Evolutionary conservation across 1,284 basidiomycete genomes (phyloP).

Genomic region (Thelephora terrestris): DNA sequence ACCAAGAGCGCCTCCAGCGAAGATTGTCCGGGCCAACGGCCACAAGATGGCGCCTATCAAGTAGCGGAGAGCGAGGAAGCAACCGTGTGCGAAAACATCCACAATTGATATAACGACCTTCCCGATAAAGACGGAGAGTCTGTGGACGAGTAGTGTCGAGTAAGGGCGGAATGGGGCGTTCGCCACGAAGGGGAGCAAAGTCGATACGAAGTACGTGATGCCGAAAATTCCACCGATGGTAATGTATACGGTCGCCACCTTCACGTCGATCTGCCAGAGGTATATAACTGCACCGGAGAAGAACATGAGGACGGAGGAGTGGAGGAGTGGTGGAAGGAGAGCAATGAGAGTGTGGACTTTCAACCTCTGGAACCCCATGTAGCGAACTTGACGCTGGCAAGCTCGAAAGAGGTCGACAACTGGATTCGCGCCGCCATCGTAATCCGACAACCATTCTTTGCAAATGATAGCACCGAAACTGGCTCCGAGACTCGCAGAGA

Average conservation of each 20-base stretch:
- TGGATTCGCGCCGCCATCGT: not conserved
- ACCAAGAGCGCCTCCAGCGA: too few relatives aligned
- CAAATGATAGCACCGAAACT: constrained; percentile 1
- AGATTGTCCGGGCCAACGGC: too few relatives aligned
- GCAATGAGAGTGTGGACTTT: not conserved
- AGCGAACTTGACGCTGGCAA: not conserved
- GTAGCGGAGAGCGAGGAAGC: too few relatives aligned
- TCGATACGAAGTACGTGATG: not conserved
- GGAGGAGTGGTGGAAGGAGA: not conserved
- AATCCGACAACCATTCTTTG: constrained; percentile 4
- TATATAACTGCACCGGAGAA: not conserved
- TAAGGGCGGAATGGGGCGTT: not conserved
- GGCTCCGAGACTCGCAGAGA: constrained; percentile 1
- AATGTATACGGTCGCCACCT: not conserved
- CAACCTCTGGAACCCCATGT: not conserved
- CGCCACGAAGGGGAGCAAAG: not conserved
- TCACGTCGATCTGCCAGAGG: not conserved
- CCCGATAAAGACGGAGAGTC: too few relatives aligned
- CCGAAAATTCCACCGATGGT: not conserved
- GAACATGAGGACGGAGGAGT: not conserved
- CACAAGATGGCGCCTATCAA: too few relatives aligned
- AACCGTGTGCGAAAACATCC: too few relatives aligned
- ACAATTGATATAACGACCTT: too few relatives aligned
- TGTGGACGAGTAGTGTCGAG: too few relatives aligned
- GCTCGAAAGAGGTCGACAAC: not conserved